Evolutionary conservation across 139 green algal genomes (phyloP), one percentile per base, ranked within the genome.

Genomic region (Picochlorum sp.): DNA sequence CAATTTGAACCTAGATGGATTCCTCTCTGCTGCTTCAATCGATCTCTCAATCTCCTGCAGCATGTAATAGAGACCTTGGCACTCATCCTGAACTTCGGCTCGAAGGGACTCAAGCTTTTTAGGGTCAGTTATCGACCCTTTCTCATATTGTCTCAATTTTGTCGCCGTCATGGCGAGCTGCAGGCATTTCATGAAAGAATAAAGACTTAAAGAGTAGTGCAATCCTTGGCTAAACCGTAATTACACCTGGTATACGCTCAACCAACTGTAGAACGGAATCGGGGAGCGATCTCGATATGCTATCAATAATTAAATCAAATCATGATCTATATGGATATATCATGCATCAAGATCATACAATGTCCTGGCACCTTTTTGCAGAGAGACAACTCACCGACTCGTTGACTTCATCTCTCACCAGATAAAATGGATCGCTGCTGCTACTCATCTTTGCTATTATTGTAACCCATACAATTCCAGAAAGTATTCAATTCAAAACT

Each of bases 1-100:
- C 2, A 94, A 64, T 30, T 79, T 79, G 64, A 94, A 94, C 4
- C 78, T 72, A 39, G 70, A 41, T 40, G 82, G 82, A 57, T 93
- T 81, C 56, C 76, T 78, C 28, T 86, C 77, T 35, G 85, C 84
- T 1, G 77, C 60, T 39, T 88, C 78, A 20, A 93, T 75, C 3
- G 84, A 80, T 20, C 73, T 81, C 13, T 84, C 70, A 37, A 94
- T 76, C 55, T 94, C 82, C 0, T 84, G 68, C 0, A 78, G 35
- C 61, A 76, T 76, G 43, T 76, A 76, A 30, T 59, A 26, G 9
- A 82, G 61, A 36, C 70, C 78, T 49, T 67, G 61, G 50, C 63
- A 75, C 16, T 82, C 75, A 8, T 82, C 75, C 28, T 78, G 58
- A n/a, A n/a, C n/a, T n/a, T n/a, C n/a, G n/a, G n/a, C n/a, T n/a